Evolutionary conservation across 139 green algal species (phyloP), one percentile per base, ranked within the genome.

Genomic region (Trebouxia sp.): DNA sequence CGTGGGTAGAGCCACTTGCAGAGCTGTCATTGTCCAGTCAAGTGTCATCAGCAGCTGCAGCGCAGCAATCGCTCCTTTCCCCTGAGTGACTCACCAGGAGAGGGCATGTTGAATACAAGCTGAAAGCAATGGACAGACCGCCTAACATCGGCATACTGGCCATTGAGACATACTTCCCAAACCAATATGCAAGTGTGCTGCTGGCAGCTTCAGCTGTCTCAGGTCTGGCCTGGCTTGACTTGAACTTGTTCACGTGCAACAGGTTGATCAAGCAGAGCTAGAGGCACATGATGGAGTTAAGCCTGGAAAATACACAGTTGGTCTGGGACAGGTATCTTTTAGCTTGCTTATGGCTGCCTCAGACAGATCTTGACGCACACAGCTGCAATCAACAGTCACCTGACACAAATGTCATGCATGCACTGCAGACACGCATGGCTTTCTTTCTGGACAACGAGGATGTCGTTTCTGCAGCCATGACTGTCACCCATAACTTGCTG

Each of bases 251-350:
- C 35, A 62, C 10, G 12, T 28, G 9, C 12, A 78, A 22, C 84
- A 91, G 87, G 85, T 91, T 22, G 39, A 50, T 17, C 91, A 95
- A 79, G 80, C 85, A 28, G 91, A 90, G n/a, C 75, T 98, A 62
- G 94, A 97, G 79, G 43, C 22, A 10, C 72, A 88, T 30, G 92
- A 98, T 51, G 85, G 85, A 38, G 92, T 90, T 55, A 42, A 65
- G 0, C 38, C 32, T 6, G 94, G 94, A 28, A 98, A 98, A 80
- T 98, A 98, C 88, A 97, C 92, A 1, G 24, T 88, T 1, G 94
- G 94, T 0, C 85, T 98, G 15, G 94, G 94, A 0, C 94, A 97
- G 89, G 86, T 93, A 50, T 24, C n/a, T 30, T 42, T 12, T 24
- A 42, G 32, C 28, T 22, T 51, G 20, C n/a, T n/a, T n/a, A n/a